Percentiles rank a stretch among this genome's conserved stretches.
Conservation (phyloP, 768 basidiomycete species). For the Lactarius trivialis region DNA sequence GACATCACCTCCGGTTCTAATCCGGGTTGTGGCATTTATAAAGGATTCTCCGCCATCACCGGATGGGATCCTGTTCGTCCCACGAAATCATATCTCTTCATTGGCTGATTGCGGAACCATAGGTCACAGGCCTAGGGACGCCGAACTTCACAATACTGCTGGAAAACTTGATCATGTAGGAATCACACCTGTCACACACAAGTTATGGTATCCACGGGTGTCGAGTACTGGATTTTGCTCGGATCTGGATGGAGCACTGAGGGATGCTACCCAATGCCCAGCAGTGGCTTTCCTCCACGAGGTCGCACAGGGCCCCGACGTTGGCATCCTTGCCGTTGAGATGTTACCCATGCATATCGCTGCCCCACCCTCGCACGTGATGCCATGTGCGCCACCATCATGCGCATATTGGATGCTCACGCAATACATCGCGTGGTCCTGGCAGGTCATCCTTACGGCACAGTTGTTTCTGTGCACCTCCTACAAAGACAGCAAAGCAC, state of each 20-base stretch:
- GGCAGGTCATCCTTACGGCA: constrained; percentile 57
- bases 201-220: too few relatives aligned
- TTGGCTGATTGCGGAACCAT: too few relatives aligned
- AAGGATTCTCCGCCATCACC: too few relatives aligned
- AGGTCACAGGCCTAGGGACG: too few relatives aligned
- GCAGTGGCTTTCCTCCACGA: constrained; percentile 54
- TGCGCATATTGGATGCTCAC: constrained; percentile 40
- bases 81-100: too few relatives aligned
- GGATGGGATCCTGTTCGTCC: too few relatives aligned
- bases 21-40: too few relatives aligned
- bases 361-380: constrained; percentile 39
- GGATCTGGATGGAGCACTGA: constrained; percentile 44
- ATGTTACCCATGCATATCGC: constrained; percentile 57
- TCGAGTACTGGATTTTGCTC: constrained; percentile 42
- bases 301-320: constrained; percentile 45
- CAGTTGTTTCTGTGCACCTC: constrained; percentile 49
- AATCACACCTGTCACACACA: not conserved
- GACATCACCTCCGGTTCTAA: too few relatives aligned
- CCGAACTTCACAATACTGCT: too few relatives aligned
- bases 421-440: constrained; percentile 37
- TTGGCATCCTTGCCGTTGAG: constrained; percentile 55
- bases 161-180: too few relatives aligned
- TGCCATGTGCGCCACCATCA: constrained; percentile 39
- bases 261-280: constrained; percentile 70
- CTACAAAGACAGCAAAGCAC: constrained; percentile 31